Evolutionary conservation across 306 rosid species (phyloP).

Genomic region (Dalbergia cochinchinensis): DNA sequence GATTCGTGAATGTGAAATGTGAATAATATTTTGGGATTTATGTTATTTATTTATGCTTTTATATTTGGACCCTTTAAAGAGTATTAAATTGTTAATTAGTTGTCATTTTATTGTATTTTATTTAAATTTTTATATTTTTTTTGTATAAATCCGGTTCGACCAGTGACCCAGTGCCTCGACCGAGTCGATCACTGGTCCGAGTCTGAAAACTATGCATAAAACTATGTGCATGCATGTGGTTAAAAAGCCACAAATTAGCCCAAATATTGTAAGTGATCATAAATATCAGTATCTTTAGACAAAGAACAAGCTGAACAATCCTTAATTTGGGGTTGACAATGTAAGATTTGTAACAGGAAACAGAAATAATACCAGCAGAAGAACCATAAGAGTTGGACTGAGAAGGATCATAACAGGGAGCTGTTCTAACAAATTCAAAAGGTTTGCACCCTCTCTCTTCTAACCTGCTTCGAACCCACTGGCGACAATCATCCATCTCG

Average conservation of each 20-base stretch:
- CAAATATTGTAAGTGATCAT: slow-evolving; percentile 22
- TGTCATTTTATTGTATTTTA: too few species aligned
- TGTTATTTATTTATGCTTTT: too few species aligned
- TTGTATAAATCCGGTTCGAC: too few species aligned
- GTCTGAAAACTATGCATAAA: too few species aligned
- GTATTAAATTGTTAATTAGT: too few species aligned
- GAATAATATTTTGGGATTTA: too few species aligned
- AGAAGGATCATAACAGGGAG: slow-evolving; percentile 75
- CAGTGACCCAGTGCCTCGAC: too few species aligned
- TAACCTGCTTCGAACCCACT: slow-evolving; percentile 77
- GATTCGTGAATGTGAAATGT: too few species aligned
- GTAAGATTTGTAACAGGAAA: slow-evolving; percentile 22
- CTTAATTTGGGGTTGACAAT: background rate
- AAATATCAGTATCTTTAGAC: slow-evolving; percentile 29
- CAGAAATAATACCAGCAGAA: slow-evolving; percentile 55
- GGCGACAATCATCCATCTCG: slow-evolving; percentile 68
- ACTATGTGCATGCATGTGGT: background rate
- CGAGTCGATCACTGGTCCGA: too few species aligned
- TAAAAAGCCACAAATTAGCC: slow-evolving; percentile 34
- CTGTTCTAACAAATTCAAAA: slow-evolving; percentile 78
- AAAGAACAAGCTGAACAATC: slow-evolving; percentile 24
- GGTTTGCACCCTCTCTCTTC: slow-evolving; percentile 77
- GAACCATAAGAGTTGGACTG: slow-evolving; percentile 48
- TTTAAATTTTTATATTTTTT: too few species aligned
- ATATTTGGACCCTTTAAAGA: too few species aligned